Base-by-base conservation (phyloP, 495 filamentous ascomycete genomes). In the Chaetomium tenue region DNA sequence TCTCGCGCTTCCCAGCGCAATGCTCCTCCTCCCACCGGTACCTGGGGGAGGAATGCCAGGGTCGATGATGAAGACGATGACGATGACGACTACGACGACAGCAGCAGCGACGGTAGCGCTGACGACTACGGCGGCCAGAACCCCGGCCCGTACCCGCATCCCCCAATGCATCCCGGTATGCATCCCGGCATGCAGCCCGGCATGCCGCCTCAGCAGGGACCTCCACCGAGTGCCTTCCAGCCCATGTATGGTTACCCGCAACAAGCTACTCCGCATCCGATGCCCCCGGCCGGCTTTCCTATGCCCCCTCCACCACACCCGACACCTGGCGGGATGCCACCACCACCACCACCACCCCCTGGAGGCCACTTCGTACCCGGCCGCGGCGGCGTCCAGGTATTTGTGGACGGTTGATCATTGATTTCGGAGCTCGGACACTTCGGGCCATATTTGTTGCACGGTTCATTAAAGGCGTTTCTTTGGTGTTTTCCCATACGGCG, bases 181-280 rank as follows among this genome's bases (percentile, higher is more conserved):
- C 48, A 40, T 16, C 65, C 65, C 18, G 60, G 60, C 0, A 67
- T 67, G 65, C 51, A 42, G 48, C 54, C 22, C 56, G 54, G 33
- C 51, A 57, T 47, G 58, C 55, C 22, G 28, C 50, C 15, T 28
- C 56, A 40, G 11, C 56, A 42, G 7, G 52, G 40, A 9, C 61
- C 61, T 18, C 67, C 63, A 1, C 63, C 67, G 8, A 63, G 60
- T n/a, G 56, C 67, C 1, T 63, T 69, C 56, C 66, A 63, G 60
- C 66, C 63, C 12, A 37, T 37, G 8, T 65, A 61, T 33, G 58
- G 66, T 20, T 56, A 56, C 13, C 40, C 40, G 16, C 51, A 22
- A 30, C 61, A 56, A 20, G 56, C 28, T 7, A 52, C 22, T 0
- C 61, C 61, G 22, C 61, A 20, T 4, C 44, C 53, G 20, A 51